Conservation (phyloP, 2,329 filamentous ascomycete species). For the Ophiostoma himal-ulmi region DNA sequence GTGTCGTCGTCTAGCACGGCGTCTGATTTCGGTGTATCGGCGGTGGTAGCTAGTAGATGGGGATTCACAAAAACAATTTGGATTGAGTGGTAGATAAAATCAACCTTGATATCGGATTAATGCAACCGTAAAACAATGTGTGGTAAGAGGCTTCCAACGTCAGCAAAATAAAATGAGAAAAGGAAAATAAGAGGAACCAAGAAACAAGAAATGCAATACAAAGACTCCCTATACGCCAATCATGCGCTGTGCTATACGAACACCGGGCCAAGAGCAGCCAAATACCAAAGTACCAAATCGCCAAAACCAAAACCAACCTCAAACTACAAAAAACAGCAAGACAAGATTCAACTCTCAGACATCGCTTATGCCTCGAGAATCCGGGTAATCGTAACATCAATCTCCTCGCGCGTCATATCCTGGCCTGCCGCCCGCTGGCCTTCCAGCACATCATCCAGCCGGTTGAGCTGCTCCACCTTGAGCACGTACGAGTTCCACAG, state of each 20-base stretch:
- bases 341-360: neutral
- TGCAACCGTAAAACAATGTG: neutral
- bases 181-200: neutral
- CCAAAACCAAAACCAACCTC: neutral
- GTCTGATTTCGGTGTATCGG: conserved; percentile 12
- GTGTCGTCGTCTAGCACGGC: conserved; percentile 19
- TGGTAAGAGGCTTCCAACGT: neutral
- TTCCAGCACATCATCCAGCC: conserved; percentile 79
- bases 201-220: neutral
- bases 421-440: conserved; percentile 64
- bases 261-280: conserved; percentile 3
- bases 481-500: conserved; percentile 27
- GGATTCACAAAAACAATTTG: neutral
- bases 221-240: neutral
- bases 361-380: conserved; percentile 33
- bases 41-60: neutral
- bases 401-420: conserved; percentile 56
- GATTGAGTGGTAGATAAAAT: neutral
- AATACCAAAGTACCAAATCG: neutral
- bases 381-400: conserved; percentile 58
- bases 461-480: conserved; percentile 30
- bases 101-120: neutral
- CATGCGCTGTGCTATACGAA: conserved; percentile 18
- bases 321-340: neutral
- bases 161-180: neutral